Evolutionary conservation across 2,329 filamentous ascomycete genomes (phyloP).

Genomic region (Beauveria brongniartii): DNA sequence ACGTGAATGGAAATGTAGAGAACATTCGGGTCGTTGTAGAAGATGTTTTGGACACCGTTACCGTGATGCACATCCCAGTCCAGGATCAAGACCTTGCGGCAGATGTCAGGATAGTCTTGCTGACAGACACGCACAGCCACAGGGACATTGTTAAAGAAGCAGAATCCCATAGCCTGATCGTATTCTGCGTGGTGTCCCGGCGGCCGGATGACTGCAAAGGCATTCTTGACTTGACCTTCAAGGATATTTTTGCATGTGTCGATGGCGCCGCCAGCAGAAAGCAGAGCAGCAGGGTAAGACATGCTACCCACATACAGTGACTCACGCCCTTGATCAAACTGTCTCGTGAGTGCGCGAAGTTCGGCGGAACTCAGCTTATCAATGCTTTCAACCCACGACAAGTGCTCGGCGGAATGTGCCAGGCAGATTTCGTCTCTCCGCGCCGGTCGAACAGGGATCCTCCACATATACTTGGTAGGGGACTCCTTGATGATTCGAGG

Average conservation of each 20-base stretch:
- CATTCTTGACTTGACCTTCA: constrained; percentile 77
- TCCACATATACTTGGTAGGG: constrained; percentile 58
- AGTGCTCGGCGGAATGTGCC: constrained; percentile 72
- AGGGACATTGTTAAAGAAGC: constrained; percentile 95
- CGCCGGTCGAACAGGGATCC: constrained; percentile 72
- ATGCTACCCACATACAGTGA: constrained; percentile 78
- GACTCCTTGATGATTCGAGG: constrained; percentile 41
- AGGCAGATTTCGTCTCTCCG: constrained; percentile 71
- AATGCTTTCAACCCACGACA: constrained; percentile 62
- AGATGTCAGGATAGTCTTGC: constrained; percentile 66
- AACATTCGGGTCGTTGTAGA: constrained; percentile 89
- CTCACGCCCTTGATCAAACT: constrained; percentile 56
- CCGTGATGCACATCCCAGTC: constrained; percentile 83
- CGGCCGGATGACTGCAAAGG: constrained; percentile 88
- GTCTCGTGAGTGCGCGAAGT: constrained; percentile 57
- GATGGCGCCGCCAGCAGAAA: constrained; percentile 88
- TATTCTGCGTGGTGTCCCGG: constrained; percentile 93
- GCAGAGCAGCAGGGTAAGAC: constrained; percentile 70
- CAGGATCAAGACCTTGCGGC: constrained; percentile 83
- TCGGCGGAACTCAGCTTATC: constrained; percentile 49
- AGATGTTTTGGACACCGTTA: constrained; percentile 93
- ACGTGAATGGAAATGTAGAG: constrained; percentile 95
- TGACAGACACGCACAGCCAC: constrained; percentile 88
- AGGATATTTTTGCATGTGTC: constrained; percentile 93
- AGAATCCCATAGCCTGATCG: constrained; percentile 84